phyloP scores from a whole-genome alignment of 2,329 filamentous ascomycete genomes.

The Colletotrichum sp. region DNA sequence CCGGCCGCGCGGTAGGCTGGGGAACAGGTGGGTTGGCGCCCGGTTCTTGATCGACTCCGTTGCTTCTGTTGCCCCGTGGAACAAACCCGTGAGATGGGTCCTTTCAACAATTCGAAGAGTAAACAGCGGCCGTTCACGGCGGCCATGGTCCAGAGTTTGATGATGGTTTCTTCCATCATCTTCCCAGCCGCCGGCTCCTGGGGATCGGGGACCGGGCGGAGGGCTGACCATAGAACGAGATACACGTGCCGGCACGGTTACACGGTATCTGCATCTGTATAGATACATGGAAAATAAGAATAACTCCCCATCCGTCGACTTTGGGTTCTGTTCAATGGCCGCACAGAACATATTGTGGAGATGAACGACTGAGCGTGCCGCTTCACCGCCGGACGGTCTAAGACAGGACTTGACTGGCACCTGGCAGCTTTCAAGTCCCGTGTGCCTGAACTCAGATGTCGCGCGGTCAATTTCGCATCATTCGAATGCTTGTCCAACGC shows the following conservation, averaged over 20 bases:
- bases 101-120: not conserved
- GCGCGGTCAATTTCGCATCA: conserved; percentile 6
- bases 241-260: not conserved
- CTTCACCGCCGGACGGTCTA: conserved; percentile 17
- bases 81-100: not conserved
- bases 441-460: not conserved
- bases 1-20: conserved; percentile 9
- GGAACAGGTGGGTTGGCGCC: conserved; percentile 5
- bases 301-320: not conserved
- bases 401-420: conserved; percentile 13
- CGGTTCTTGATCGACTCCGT: not conserved
- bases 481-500: conserved; percentile 14
- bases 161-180: not conserved
- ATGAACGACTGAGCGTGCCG: conserved; percentile 17
- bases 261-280: not conserved
- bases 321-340: not conserved
- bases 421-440: conserved; percentile 10
- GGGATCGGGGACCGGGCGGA: not conserved
- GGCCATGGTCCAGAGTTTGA: not conserved
- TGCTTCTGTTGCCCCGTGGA: conserved; percentile 20
- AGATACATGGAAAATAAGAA: not conserved
- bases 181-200: not conserved
- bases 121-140: conserved; percentile 8
- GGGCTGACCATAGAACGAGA: conserved; percentile 1
- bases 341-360: conserved; percentile 15